Conservation (phyloP, 306 rosid genomes). For the Hippophae gyantsensis region DNA sequence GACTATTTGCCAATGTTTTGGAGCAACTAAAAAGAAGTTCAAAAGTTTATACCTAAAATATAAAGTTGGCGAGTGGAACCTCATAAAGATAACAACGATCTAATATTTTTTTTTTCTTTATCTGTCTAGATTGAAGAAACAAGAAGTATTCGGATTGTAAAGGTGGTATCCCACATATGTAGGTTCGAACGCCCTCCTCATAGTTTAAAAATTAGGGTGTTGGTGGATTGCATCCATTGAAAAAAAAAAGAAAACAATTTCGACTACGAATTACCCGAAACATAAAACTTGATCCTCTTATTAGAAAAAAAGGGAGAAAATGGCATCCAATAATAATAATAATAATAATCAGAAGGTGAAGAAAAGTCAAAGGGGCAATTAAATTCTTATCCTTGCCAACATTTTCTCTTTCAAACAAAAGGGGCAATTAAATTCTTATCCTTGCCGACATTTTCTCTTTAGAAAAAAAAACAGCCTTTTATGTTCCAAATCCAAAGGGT, state of each 20-base stretch:
- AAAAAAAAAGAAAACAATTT: neutral
- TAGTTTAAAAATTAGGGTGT: no score
- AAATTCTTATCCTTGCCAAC: neutral
- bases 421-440: neutral
- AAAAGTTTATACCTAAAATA: no score
- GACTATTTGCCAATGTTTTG: neutral
- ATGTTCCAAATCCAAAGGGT: neutral
- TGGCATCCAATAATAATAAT: neutral
- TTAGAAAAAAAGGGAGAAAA: no score
- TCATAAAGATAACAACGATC: no score
- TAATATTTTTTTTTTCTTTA: no score
- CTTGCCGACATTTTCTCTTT: neutral
- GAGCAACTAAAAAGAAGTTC: neutral
- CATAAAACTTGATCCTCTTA: neutral
- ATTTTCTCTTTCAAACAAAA: no score
- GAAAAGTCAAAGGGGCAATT: slow-evolving; percentile 1
- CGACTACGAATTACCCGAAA: neutral
- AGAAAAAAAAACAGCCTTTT: neutral
- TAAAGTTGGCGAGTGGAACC: no score
- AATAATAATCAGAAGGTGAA: neutral
- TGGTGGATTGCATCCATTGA: no score
- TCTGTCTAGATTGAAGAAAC: neutral
- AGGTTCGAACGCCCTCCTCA: no score
- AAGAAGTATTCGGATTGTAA: neutral
- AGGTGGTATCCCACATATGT: no score